Base-by-base conservation (phyloP, 2,329 filamentous ascomycete species). In the Nemania sp. region DNA sequence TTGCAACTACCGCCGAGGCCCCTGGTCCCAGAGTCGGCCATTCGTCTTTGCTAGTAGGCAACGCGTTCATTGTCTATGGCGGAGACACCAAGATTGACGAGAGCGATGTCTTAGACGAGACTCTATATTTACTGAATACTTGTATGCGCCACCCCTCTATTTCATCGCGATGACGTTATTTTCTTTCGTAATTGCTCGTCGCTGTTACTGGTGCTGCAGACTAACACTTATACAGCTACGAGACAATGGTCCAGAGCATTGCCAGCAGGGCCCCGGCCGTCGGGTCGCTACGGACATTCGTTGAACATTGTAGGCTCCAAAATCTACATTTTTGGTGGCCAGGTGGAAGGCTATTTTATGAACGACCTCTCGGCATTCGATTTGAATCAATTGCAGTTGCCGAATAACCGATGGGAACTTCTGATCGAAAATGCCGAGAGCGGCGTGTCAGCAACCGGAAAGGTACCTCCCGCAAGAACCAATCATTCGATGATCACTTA, bases 41-140 rank as follows among this genome's bases (percentile, higher is more conserved):
- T 82, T 88, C 95, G 22, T 97, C 94, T 84, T 84, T 99, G 76
- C 86, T 99, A 18, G 96, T 99, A 62, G 97, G 97, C 66, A 99
- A 99, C 80, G 96, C 96, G 0, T 99, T 98, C 79, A 99, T 99
- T 74, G 96, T 99, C 13, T 99, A 98, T 77, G 97, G 96, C 57
- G 96, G 96, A 77, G 97, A 99, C 80, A 99, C 96, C 59, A 99
- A 99, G 81, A 92, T 97, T 78, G 94, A 98, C 63, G 96, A 98
- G 77, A 89, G 89, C 35, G 96, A 99, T 80, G 86, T 93, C 56
- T 84, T 99, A 66, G 96, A 99, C 76, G 95, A 99, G 81, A 98
- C 96, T 0, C 84, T 99, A 13, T 99, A 99, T 81, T 87, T 99
- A 58, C 86, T 99, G 59, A 99, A 99, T 82, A 99, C 96, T 57